Evolutionary conservation across 2,329 filamentous ascomycete genomes (phyloP).

Genomic region (Diaporthe capsici): DNA sequence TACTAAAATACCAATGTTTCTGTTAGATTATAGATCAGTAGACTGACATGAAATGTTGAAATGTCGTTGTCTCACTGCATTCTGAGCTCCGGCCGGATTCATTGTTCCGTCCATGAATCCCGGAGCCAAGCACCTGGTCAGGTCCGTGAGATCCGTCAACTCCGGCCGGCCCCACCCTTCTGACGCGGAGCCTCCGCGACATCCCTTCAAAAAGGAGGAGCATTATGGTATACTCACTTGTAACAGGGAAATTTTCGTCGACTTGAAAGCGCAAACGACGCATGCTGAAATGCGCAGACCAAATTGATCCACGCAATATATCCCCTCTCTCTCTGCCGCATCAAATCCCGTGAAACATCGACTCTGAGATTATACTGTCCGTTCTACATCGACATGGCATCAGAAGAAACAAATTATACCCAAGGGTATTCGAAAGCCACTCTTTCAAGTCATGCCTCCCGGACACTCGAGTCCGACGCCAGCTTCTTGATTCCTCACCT

Average conservation of each 20-base stretch:
- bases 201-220: too few species aligned
- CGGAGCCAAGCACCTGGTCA: background rate
- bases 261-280: background rate
- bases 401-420: constrained; percentile 18
- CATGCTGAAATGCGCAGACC: background rate
- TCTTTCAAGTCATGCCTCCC: constrained; percentile 32
- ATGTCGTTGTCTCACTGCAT: background rate
- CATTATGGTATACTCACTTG: background rate
- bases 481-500: constrained; percentile 35
- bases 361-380: background rate
- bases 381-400: background rate
- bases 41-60: too few species aligned
- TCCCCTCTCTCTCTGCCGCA: background rate
- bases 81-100: background rate
- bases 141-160: background rate
- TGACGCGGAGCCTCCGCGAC: background rate
- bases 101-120: background rate
- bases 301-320: background rate
- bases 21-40: too few species aligned
- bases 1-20: too few species aligned
- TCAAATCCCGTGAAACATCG: background rate
- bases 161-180: background rate
- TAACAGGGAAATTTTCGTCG: rapidly evolving
- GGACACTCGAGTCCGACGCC: constrained; percentile 36
- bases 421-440: constrained; percentile 36